Base-by-base conservation (phyloP, 805 yeast genomes). In the Yarrowia sp. region DNA sequence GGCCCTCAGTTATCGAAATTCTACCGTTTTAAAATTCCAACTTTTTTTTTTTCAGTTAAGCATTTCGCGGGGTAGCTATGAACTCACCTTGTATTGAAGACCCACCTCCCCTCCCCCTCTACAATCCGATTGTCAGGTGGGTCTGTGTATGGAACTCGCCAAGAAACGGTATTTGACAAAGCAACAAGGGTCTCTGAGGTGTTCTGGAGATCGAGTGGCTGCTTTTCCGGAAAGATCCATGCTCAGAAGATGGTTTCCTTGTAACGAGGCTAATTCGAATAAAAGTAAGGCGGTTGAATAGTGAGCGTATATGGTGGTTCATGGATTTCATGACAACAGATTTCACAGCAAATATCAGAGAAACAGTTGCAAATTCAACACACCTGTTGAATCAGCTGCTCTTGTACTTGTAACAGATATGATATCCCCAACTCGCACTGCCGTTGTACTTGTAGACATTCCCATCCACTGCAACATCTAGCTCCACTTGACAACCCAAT, bases 71-170 rank as follows among this genome's bases (percentile, higher is more conserved):
- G 53, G 53, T n/a, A n/a, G 13, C 13, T n/a, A 32, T 28, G 32
- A 47, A 22, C 53, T 47, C 53, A 7, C 36, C 39, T 38, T 33
- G 51, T 31, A 3, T 11, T 15, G 38, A 31, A 47, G 53, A 32
- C 53, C 53, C 53, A 47, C 53, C 28, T 31, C 53, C 53, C 53
- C 53, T 32, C 53, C 53, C 51, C 38, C 14, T n/a, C 51, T 15
- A 47, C 53, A 47, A 47, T 47, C 31, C 22, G 15, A 47, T 47
- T 47, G 53, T 47, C 14, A 47, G 28, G 53, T 32, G 53, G 38
- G 22, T 22, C 53, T 13, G 53, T 47, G 53, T 32, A n/a, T 10
- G 13, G 38, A 15, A 14, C 6, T 8, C 28, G 39, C 18, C 28
- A 47, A 47, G 18, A 17, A 33, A 47, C 39, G 39, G 39, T 10